These are phyloP conservation scores for Paraphoma sp. DNA, from an alignment of 2,329 filamentous ascomycete genomes.

Conservation along the genomic window DNA sequence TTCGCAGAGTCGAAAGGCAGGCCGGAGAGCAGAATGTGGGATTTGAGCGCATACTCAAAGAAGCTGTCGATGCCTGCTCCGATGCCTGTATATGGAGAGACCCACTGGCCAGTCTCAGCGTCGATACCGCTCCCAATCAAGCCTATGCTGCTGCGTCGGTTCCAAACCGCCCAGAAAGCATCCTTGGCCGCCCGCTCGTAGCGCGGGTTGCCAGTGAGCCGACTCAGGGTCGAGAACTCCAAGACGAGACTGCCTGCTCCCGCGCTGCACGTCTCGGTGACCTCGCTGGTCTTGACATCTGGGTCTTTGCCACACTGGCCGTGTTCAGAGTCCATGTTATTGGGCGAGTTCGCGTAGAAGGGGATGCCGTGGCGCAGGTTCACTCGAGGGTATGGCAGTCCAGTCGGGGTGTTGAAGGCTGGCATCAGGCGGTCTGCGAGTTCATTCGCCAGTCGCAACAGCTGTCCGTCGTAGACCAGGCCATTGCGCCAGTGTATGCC, in stretches of 20 bases:
- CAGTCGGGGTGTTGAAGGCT: constrained; percentile 89
- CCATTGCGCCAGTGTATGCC: constrained; percentile 76
- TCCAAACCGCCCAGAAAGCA: constrained; percentile 98
- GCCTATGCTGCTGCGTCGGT: constrained; percentile 80
- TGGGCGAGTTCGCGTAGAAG: constrained; percentile 86
- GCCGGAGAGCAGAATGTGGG: constrained; percentile 86
- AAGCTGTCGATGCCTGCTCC: constrained; percentile 98
- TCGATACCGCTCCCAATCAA: constrained; percentile 92
- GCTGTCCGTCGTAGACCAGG: constrained; percentile 85
- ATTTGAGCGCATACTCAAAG: constrained; percentile 97
- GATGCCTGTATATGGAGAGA: constrained; percentile 87
- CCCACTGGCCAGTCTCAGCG: constrained; percentile 88
- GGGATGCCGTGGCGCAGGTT: constrained; percentile 91
- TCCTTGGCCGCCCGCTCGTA: constrained; percentile 90
- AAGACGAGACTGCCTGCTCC: constrained; percentile 95
- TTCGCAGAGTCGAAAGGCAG: constrained; percentile 53
- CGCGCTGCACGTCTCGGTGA: constrained; percentile 95
- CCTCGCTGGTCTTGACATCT: constrained; percentile 64
- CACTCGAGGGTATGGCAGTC: constrained; percentile 92
- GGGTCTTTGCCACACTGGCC: constrained; percentile 56
- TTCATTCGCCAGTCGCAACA: constrained; percentile 87
- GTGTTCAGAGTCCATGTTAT: constrained; percentile 65
- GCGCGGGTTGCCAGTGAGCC: constrained; percentile 82
- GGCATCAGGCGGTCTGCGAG: constrained; percentile 83
- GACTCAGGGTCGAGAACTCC: constrained; percentile 89